Percentiles rank a stretch among this genome's conserved stretches.
Evolutionary conservation across 2,329 filamentous ascomycete genomes (phyloP).

Genomic region (Sclerotiophoma versabilis): DNA sequence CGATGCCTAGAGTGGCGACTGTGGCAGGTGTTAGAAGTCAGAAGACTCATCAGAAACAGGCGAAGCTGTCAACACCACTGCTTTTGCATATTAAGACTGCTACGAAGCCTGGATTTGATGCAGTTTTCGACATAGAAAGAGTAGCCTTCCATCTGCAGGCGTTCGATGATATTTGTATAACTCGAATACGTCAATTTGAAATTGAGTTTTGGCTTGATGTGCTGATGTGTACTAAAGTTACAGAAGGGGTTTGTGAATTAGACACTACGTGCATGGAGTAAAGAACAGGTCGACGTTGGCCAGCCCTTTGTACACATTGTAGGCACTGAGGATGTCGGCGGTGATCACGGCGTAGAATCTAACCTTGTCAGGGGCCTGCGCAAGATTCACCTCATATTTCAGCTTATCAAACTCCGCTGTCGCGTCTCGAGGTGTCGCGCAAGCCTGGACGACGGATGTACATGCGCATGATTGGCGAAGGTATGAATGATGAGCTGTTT

Average conservation of each 20-base stretch:
- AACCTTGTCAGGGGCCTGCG: conserved; percentile 39
- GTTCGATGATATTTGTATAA: too few relatives aligned
- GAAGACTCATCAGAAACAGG: too few relatives aligned
- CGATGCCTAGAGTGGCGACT: too few relatives aligned
- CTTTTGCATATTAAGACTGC: too few relatives aligned
- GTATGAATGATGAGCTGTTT: conserved; percentile 5
- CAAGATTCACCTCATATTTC: conserved; percentile 39
- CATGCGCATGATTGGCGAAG: conserved; percentile 7
- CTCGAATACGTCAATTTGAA: too few relatives aligned
- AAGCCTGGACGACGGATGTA: conserved; percentile 6
- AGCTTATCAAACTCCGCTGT: conserved; percentile 50
- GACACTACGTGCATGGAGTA: conserved; percentile 68
- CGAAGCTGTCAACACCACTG: too few relatives aligned
- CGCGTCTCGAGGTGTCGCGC: neutral
- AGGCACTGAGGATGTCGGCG: conserved; percentile 61
- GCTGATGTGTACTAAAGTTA: too few relatives aligned
- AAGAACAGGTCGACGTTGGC: conserved; percentile 64
- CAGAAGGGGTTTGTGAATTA: conserved; percentile 71
- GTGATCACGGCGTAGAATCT: conserved; percentile 47
- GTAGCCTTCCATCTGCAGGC: too few relatives aligned
- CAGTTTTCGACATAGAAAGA: too few relatives aligned
- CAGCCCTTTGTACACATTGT: conserved; percentile 69
- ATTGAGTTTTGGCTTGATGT: too few relatives aligned
- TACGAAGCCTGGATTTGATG: too few relatives aligned
- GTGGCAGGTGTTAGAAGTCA: too few relatives aligned